phyloP scores from a whole-genome alignment of 2,329 filamentous ascomycete genomes.

The Trichophyton simii region DNA sequence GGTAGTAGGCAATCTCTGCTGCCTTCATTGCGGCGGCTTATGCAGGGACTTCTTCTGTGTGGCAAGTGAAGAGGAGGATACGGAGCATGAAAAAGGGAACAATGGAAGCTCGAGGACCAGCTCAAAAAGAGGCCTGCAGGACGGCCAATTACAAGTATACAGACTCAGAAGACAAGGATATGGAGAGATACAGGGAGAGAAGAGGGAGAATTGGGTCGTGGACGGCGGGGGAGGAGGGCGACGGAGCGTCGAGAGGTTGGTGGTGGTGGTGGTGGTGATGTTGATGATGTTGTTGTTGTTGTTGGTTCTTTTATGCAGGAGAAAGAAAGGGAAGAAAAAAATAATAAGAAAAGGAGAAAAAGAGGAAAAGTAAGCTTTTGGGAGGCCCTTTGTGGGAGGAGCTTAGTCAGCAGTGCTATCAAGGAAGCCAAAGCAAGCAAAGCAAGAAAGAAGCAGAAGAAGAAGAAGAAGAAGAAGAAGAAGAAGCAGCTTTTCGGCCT shows the following conservation, averaged over 20 bases:
- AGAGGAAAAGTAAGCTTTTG: conserved; percentile 3
- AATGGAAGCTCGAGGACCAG: conserved; percentile 11
- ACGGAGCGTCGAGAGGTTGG: too few relatives aligned
- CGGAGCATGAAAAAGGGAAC: conserved; percentile 9
- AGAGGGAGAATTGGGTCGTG: conserved; percentile 10
- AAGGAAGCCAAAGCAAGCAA: too few relatives aligned
- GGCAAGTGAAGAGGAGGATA: background rate
- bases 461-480: too few relatives aligned
- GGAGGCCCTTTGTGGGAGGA: background rate
- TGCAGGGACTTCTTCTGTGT: background rate
- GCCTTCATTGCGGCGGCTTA: conserved; percentile 26
- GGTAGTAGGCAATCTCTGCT: conserved; percentile 53
- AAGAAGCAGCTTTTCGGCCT: too few relatives aligned
- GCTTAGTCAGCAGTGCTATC: background rate
- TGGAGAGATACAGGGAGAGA: background rate
- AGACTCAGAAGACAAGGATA: background rate
- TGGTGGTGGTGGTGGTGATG: too few relatives aligned
- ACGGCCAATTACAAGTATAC: conserved; percentile 10
- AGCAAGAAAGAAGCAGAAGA: too few relatives aligned
- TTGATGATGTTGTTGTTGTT: too few relatives aligned
- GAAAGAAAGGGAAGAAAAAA: conserved; percentile 2
- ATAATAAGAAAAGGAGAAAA: conserved; percentile 11
- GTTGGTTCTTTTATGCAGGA: background rate
- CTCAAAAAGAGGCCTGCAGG: background rate
- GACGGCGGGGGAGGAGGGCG: conserved; percentile 2